Evolutionary conservation across 306 rosid genomes (phyloP).

Genomic region (Prinsepia uniflora): DNA sequence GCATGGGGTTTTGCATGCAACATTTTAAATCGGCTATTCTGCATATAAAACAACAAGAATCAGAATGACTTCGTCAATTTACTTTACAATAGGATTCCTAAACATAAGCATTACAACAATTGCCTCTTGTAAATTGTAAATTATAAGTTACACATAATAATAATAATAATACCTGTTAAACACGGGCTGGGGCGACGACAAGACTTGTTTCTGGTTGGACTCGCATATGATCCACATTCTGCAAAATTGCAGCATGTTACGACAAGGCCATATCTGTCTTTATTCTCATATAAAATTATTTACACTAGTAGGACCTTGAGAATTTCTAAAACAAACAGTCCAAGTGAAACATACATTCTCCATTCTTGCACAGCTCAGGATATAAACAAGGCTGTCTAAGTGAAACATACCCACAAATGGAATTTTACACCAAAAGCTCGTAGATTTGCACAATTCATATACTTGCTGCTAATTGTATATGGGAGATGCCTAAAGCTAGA

Average conservation of each 20-base stretch:
- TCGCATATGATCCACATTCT: slow-evolving; percentile 48
- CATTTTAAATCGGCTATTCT: not conserved
- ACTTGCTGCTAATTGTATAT: not conserved
- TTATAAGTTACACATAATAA: not conserved
- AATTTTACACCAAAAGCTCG: not conserved
- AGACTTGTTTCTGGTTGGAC: slow-evolving; percentile 43
- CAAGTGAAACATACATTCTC: not conserved
- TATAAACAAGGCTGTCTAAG: not conserved
- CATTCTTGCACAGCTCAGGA: not conserved
- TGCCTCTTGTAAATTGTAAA: not conserved
- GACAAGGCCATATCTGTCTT: not conserved
- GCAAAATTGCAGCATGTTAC: slow-evolving; percentile 26
- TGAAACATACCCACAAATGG: not conserved
- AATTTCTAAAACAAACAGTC: not conserved
- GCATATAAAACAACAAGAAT: not conserved
- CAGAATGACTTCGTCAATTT: not conserved
- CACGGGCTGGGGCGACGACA: slow-evolving; percentile 41
- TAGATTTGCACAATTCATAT: not conserved
- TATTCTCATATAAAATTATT: not conserved
- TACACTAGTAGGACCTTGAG: not conserved
- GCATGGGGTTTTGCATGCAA: not conserved
- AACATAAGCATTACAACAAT: not conserved
- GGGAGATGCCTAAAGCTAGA: not conserved
- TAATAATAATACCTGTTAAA: slow-evolving; percentile 21
- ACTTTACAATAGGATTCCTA: not conserved